Evolutionary conservation across 345 rosid genomes (phyloP).

Genomic region (Fremontodendron californicum): DNA sequence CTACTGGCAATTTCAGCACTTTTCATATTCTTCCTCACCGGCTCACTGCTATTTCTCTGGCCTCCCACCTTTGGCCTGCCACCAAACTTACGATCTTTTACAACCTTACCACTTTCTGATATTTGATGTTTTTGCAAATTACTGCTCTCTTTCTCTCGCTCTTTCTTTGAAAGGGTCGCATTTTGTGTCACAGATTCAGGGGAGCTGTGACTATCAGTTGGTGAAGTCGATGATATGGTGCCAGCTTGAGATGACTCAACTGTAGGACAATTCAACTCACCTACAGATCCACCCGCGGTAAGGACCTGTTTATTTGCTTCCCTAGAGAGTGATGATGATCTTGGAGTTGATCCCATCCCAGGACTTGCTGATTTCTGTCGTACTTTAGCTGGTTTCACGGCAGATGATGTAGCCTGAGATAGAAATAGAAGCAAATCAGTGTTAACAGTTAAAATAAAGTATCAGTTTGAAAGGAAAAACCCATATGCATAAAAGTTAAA

Average conservation of each 20-base stretch:
- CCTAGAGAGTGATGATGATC: slow-evolving; percentile 23
- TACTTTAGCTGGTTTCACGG: slow-evolving; percentile 19
- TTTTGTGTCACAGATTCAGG: slow-evolving; percentile 17
- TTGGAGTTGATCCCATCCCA: slow-evolving; percentile 20
- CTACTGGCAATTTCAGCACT: slow-evolving; percentile 26
- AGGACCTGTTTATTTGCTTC: slow-evolving; percentile 20
- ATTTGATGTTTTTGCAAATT: slow-evolving; percentile 19
- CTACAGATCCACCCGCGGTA: slow-evolving; percentile 11
- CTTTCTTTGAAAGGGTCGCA: slow-evolving; percentile 20
- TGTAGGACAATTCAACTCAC: slow-evolving; percentile 16
- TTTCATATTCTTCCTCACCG: slow-evolving; percentile 36
- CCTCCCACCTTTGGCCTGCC: slow-evolving; percentile 27
- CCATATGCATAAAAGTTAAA: neutral
- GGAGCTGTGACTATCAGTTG: slow-evolving; percentile 7
- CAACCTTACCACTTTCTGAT: slow-evolving; percentile 12
- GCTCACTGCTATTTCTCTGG: slow-evolving; percentile 27
- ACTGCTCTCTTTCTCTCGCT: slow-evolving; percentile 25
- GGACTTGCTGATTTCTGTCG: slow-evolving; percentile 23
- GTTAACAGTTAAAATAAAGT: neutral
- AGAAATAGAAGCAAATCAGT: neutral
- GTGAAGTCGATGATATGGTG: slow-evolving; percentile 10
- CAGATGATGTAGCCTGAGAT: slow-evolving; percentile 28
- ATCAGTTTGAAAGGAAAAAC: neutral
- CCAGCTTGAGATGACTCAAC: slow-evolving; percentile 21
- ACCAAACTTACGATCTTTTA: slow-evolving; percentile 24